Base-by-base conservation (phyloP, 352 stramenopile species). In the Pythium volutum region DNA sequence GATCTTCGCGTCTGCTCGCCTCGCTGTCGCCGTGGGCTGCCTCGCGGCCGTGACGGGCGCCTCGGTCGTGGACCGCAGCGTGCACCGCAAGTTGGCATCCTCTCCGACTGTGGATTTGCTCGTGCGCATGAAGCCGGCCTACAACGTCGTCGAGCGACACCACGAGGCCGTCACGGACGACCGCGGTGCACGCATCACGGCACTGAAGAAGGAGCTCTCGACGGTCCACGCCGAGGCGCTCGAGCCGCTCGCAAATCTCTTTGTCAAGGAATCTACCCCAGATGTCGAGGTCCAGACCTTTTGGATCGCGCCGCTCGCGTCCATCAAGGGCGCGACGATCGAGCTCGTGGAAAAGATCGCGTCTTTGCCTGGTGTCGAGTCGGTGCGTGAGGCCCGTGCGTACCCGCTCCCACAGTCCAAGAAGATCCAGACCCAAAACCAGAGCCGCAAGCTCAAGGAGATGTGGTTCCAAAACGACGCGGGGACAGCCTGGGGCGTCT, bases 301-400 rank as follows among this genome's bases (percentile, higher is more conserved):
- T 27, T 74, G 67, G 67, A 69, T 74, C 59, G 38, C 53, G 22
- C 69, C 69, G 41, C 47, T 67, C 6, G 53, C 53, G 39, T 41
- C 41, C 23, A 20, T 60, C 41, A 51, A 50, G 27, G 53, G 53
- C 39, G 53, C 53, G 39, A 52, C 53, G 16, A 22, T 51, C 26
- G 53, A 36, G n/a, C 22, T 33, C 25, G 29, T 60, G 2, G 39
- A 50, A 16, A 46, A 46, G 38, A 50, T 60, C 53, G 53, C 53
- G 25, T 39, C 39, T 18, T 39, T 60, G 41, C 53, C 53, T 26
- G 49, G 49, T 23, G 53, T 60, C 39, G 39, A 52, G 38, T 42
- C 38, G 15, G 22, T 60, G 14, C 53, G 53, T 11, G 53, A 60
- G 41, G 53, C 36, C 7, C 42, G 49, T n/a, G 57, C 63, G 43